A percentile compares a stretch with the other conserved stretches of the same genome.
These are phyloP conservation scores for Raddia distichophylla DNA, from an alignment of 176 grass and related monocot genomes.

Conservation along the genomic window DNA sequence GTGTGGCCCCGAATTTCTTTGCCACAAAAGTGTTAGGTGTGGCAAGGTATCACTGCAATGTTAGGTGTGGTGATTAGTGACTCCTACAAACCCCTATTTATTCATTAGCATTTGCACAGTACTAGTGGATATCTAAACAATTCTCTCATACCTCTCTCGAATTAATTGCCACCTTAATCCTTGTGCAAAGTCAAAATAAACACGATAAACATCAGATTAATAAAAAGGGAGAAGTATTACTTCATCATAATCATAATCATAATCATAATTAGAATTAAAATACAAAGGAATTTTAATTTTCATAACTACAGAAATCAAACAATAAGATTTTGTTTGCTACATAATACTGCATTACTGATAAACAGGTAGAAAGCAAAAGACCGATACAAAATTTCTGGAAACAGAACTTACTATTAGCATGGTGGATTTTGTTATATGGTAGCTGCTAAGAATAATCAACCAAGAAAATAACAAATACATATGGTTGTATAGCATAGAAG, in stretches of 20 bases:
- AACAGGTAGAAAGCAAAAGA: background rate
- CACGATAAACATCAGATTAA: too few relatives aligned
- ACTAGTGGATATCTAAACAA: too few relatives aligned
- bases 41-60: too few relatives aligned
- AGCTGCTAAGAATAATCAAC: background rate
- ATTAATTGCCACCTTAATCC: too few relatives aligned
- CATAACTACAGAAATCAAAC: background rate
- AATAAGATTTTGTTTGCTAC: background rate
- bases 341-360: background rate
- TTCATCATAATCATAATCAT: background rate
- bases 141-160: too few relatives aligned
- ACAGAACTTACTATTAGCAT: background rate
- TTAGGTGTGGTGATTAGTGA: too few relatives aligned
- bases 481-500: background rate
- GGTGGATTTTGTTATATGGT: background rate
- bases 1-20: too few relatives aligned
- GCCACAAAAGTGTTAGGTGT: too few relatives aligned
- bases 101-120: too few relatives aligned
- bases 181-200: too few relatives aligned
- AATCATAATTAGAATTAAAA: background rate
- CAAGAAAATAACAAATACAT: background rate
- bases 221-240: background rate
- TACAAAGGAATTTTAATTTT: background rate
- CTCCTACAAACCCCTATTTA: too few relatives aligned
- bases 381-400: background rate